phyloP scores from a whole-genome alignment of 345 rosid species.

The Hypericum androsaemum region DNA sequence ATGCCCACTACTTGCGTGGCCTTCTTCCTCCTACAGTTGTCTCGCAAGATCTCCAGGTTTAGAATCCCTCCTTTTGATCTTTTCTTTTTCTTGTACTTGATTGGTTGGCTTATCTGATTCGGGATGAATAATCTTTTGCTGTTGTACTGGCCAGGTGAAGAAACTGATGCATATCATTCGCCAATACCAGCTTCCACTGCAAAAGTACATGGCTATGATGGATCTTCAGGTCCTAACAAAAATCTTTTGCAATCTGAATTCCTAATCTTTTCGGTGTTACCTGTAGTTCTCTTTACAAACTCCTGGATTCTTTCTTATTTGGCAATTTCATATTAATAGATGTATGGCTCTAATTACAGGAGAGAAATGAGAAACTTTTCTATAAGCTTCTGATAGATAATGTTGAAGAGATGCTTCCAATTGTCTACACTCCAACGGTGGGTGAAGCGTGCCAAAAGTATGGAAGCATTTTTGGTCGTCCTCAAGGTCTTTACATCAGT shows the following conservation, averaged over 20 bases:
- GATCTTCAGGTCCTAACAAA: conserved; percentile 64
- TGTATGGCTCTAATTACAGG: conserved; percentile 35
- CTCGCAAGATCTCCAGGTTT: conserved; percentile 88
- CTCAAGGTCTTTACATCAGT: conserved; percentile 95
- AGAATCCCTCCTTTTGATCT: conserved; percentile 1
- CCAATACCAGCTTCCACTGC: conserved; percentile 80
- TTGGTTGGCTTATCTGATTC: not conserved
- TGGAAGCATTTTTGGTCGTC: conserved; percentile 92
- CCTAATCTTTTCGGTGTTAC: not conserved
- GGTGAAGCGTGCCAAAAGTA: conserved; percentile 99
- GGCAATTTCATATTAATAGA: not conserved
- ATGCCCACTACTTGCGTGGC: conserved; percentile 85
- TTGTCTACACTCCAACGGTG: conserved; percentile 94
- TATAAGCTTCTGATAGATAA: conserved; percentile 84
- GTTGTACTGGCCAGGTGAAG: conserved; percentile 44
- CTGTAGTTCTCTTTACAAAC: not conserved
- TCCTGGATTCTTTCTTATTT: not conserved
- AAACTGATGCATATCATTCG: conserved; percentile 81
- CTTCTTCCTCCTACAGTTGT: conserved; percentile 84
- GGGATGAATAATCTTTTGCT: not conserved
- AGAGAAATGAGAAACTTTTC: conserved; percentile 72
- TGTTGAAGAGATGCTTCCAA: conserved; percentile 92
- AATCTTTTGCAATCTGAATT: not conserved
- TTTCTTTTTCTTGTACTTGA: not conserved
- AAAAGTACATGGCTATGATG: conserved; percentile 95